Conservation (phyloP, 495 filamentous ascomycete genomes). For the Lasiosphaeria hispida region DNA sequence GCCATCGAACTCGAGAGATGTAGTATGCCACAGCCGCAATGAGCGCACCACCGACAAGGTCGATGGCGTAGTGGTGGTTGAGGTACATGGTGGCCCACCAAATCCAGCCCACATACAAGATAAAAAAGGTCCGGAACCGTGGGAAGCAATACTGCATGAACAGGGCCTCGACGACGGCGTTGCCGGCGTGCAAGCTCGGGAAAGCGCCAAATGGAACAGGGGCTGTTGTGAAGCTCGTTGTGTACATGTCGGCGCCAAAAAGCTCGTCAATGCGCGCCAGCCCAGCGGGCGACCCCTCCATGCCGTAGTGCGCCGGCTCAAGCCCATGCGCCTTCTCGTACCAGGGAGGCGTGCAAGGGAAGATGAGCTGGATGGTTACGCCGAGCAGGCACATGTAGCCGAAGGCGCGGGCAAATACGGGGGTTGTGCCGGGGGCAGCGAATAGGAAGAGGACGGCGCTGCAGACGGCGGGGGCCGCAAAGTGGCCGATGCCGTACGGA, state of each 20-base stretch:
- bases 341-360: constrained; percentile 94
- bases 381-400: constrained; percentile 89
- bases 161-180: constrained; percentile 82
- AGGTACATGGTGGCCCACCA: constrained; percentile 99
- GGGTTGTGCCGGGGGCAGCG: constrained; percentile 77
- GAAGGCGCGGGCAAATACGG: constrained; percentile 80
- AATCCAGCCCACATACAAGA: constrained; percentile 82
- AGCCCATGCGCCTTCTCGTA: constrained; percentile 90
- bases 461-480: constrained; percentile 74
- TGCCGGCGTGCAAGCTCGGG: constrained; percentile 83
- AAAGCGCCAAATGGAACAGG: constrained; percentile 94
- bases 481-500: constrained; percentile 88
- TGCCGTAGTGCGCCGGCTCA: constrained; percentile 82
- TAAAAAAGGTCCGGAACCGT: constrained; percentile 67
- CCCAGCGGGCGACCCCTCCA: constrained; percentile 82
- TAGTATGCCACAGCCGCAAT: constrained; percentile 78
- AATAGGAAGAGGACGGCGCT: constrained; percentile 79
- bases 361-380: constrained; percentile 79
- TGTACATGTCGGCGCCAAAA: constrained; percentile 88
- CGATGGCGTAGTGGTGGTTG: constrained; percentile 93
- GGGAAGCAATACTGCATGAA: constrained; percentile 93
- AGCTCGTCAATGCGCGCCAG: constrained; percentile 84
- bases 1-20: constrained; percentile 71
- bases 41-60: constrained; percentile 81
- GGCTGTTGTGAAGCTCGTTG: constrained; percentile 80